Conservation (phyloP, 768 basidiomycete species). For the Lactarius quietus region DNA sequence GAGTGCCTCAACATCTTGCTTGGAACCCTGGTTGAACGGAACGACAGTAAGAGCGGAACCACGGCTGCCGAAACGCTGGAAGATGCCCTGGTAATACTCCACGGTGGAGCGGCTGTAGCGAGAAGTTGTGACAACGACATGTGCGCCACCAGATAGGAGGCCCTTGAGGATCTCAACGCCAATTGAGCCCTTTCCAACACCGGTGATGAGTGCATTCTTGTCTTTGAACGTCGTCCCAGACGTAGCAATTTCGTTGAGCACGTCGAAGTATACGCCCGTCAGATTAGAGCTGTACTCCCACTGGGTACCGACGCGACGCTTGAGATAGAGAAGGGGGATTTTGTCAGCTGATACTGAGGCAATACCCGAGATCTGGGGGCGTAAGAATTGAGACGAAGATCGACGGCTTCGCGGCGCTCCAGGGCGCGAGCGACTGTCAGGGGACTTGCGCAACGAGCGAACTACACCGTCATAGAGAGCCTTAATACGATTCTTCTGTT, state of each 20-base stretch:
- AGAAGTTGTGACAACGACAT: conserved; percentile 96
- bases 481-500: conserved; percentile 95
- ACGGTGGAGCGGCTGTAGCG: conserved; percentile 94
- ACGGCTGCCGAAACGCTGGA: conserved; percentile 90
- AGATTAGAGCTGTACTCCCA: conserved; percentile 99
- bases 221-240: conserved; percentile 98
- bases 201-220: conserved; percentile 97
- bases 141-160: conserved; percentile 91
- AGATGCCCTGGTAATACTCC: conserved; percentile 98
- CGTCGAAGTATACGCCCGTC: conserved; percentile 92
- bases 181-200: conserved; percentile 97
- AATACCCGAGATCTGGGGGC: conserved; percentile 75
- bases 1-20: conserved; percentile 96
- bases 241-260: conserved; percentile 96
- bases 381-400: conserved; percentile 95
- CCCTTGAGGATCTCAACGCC: conserved; percentile 98
- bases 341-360: conserved; percentile 82
- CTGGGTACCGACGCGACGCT: conserved; percentile 89
- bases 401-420: conserved; percentile 65
- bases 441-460: conserved; percentile 78
- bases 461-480: conserved; percentile 96
- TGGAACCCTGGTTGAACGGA: conserved; percentile 98
- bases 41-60: conserved; percentile 98
- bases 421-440: conserved; percentile 57
- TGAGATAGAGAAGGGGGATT: conserved; percentile 90